Base-by-base conservation (phyloP, 176 grass and related monocot species). In the Avena eriantha region DNA sequence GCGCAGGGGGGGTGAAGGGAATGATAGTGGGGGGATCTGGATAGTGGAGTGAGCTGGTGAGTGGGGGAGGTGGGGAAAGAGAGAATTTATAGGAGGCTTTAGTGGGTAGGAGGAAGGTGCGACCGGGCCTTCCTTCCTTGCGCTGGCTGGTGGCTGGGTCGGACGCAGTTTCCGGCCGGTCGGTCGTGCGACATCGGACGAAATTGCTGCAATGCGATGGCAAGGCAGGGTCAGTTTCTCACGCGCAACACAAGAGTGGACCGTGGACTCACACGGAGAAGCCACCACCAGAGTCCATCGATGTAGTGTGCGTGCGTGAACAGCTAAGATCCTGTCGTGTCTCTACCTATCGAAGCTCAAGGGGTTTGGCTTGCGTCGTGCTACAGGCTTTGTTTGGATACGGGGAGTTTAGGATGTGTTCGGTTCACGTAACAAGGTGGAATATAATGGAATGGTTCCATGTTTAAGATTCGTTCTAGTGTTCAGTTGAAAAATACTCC, bases 121-220 rank as follows among this genome's bases (percentile, higher is more conserved):
- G 63, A 34, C 46, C 64, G 80, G 69, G 80, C 18, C 57, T 73
- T 46, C 70, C 13, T 74, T 50, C 9, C 17, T 21, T 3, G 71
- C 6, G 71, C 43, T 8, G 70, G 70, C 17, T 1, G 10, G 0
- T 23, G 18, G n/a, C 69, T 73, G 72, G 77, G 57, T 46, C 56
- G 31, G 36, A 69, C n/a, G 84, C 84, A 86, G 84, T 64, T 86
- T 86, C 64, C 60, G 13, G 70, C n/a, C 19, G 63, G 24, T 41
- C 29, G 11, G 19, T 4, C 23, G 55, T 1, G 49, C 50, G 5
- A 39, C 8, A 36, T 36, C 15, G 16, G 66, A 35, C 16, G 66
- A 69, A 0, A 73, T 36, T 3, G 29, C 4, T 17, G 64, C 2
- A 15, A 4, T 63, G 22, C 10, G 59, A 63, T 63, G 19, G 15